Percentiles rank a stretch among this genome's conserved stretches.
Evolutionary conservation across 306 rosid species (phyloP).

Genomic region (Heteromeles arbutifolia): DNA sequence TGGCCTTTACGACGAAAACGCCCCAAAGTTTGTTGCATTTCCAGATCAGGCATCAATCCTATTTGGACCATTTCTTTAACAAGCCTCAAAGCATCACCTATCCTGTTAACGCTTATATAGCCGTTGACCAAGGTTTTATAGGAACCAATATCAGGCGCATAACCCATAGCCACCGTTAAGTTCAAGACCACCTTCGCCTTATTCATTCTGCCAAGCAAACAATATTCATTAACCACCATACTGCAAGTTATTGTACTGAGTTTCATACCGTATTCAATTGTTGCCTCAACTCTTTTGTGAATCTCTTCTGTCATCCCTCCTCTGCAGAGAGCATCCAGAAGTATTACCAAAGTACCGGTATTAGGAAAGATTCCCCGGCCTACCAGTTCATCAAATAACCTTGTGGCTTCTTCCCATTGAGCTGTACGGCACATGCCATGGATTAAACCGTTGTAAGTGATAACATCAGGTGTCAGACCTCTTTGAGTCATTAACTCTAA

Average conservation of each 20-base stretch:
- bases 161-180: constrained; percentile 20
- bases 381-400: not conserved
- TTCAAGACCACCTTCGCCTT: constrained; percentile 22
- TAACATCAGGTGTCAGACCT: too few species aligned
- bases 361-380: too few species aligned
- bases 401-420: not conserved
- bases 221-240: constrained; percentile 19
- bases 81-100: too few species aligned
- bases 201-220: constrained; percentile 29
- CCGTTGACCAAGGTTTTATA: constrained; percentile 33
- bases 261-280: not conserved
- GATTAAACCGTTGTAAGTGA: not conserved
- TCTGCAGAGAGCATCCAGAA: too few species aligned
- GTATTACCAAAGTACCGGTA: too few species aligned
- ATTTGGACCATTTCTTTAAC: too few species aligned
- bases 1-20: too few species aligned
- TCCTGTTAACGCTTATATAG: not conserved
- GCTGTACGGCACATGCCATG: not conserved
- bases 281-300: too few species aligned
- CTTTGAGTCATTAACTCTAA: too few species aligned
- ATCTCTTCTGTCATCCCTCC: too few species aligned
- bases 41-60: too few species aligned
- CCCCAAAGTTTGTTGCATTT: too few species aligned
- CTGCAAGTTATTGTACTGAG: not conserved
- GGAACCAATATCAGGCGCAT: constrained; percentile 22